Evolutionary conservation across 1,284 basidiomycete genomes (phyloP).

Genomic region (Sanguinoderma infundibulare): DNA sequence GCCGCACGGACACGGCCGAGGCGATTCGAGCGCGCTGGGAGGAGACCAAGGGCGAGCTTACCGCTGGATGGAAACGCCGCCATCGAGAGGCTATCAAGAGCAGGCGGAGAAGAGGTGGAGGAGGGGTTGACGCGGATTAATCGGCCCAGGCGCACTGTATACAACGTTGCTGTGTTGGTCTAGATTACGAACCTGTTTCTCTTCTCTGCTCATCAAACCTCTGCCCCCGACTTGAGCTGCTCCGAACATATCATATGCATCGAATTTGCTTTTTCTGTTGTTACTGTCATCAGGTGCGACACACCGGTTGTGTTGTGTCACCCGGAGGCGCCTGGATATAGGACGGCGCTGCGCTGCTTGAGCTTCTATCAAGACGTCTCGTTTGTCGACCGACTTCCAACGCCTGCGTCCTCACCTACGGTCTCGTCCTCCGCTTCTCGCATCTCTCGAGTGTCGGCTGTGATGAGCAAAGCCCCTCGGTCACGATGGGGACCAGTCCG

Average conservation of each 20-base stretch:
- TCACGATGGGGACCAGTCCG: slow-evolving; percentile 42
- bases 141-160: not conserved
- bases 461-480: slow-evolving; percentile 27
- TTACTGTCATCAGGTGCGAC: not conserved
- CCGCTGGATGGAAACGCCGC: slow-evolving; percentile 80
- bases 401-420: not conserved
- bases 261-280: not conserved
- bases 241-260: not conserved
- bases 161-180: not conserved
- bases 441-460: not conserved
- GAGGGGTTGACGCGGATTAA: slow-evolving; percentile 27
- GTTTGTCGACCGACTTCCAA: not conserved
- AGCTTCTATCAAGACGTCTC: not conserved
- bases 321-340: not conserved
- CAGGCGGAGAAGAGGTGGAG: slow-evolving; percentile 55
- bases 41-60: slow-evolving; percentile 68
- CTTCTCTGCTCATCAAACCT: not conserved
- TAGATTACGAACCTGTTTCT: not conserved
- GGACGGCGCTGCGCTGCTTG: not conserved
- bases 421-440: not conserved
- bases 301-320: too few relatives aligned
- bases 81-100: slow-evolving; percentile 76
- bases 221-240: not conserved
- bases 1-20: slow-evolving; percentile 56
- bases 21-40: slow-evolving; percentile 78